phyloP scores from a whole-genome alignment of 2,329 filamentous ascomycete genomes.

The Trichophyton rubrum region DNA sequence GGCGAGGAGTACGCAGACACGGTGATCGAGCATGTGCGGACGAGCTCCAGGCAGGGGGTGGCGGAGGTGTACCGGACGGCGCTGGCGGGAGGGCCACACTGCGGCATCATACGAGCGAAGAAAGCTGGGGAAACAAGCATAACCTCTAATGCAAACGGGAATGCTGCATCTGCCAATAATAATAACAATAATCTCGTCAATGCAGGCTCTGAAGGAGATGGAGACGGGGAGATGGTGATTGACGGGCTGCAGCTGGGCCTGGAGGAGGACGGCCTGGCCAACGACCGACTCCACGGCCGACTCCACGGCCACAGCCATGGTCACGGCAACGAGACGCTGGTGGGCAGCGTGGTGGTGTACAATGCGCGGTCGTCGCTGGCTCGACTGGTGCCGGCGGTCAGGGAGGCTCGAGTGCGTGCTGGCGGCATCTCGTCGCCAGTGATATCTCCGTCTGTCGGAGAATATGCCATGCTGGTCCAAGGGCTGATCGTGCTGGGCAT shows the following conservation, averaged over 20 bases:
- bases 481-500: conserved; percentile 70
- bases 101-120: conserved; percentile 74
- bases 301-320: no score
- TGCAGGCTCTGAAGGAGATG: no score
- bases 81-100: conserved; percentile 56
- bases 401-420: conserved; percentile 43
- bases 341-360: conserved; percentile 72
- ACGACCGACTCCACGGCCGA: no score
- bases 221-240: no score
- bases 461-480: conserved; percentile 61
- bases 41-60: conserved; percentile 62
- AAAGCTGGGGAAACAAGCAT: conserved; percentile 29
- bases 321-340: conserved; percentile 38
- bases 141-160: no score
- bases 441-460: conserved; percentile 53
- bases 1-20: conserved; percentile 62
- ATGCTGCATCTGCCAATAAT: no score
- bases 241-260: no score
- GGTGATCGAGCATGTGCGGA: conserved; percentile 62
- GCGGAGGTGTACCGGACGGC: conserved; percentile 69
- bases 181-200: no score
- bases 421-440: conserved; percentile 73
- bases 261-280: no score
- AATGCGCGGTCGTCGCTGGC: conserved; percentile 56
- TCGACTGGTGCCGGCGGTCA: conserved; percentile 56